phyloP scores from a whole-genome alignment of 2,329 filamentous ascomycete species.

The Microthyrium microscopicum region DNA sequence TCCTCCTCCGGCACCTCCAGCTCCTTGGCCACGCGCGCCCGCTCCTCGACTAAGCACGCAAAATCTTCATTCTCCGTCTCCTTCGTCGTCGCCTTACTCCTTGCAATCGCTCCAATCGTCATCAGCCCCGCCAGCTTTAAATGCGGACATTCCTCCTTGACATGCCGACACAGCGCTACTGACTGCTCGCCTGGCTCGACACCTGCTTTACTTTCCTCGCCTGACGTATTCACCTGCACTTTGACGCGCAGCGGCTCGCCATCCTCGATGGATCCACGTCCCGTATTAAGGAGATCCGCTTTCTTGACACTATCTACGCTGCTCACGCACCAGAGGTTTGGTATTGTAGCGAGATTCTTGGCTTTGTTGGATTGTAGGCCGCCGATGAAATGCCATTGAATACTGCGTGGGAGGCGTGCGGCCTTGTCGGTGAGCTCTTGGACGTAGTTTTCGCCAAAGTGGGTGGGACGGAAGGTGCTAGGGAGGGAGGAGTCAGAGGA shows the following conservation, averaged over 20 bases:
- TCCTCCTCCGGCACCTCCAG: slow-evolving; percentile 37
- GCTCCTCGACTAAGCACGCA: slow-evolving; percentile 45
- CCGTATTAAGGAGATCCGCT: slow-evolving; percentile 61
- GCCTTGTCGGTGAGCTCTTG: slow-evolving; percentile 76
- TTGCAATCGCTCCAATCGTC: slow-evolving; percentile 91
- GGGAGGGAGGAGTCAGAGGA: slow-evolving; percentile 20
- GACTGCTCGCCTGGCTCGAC: slow-evolving; percentile 49
- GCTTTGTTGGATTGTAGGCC: slow-evolving; percentile 89
- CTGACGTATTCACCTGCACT: slow-evolving; percentile 91
- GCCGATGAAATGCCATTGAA: slow-evolving; percentile 95
- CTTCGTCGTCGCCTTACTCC: slow-evolving; percentile 52
- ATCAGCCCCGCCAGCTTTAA: slow-evolving; percentile 70
- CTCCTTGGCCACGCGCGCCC: slow-evolving; percentile 51
- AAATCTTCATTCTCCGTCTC: slow-evolving; percentile 93
- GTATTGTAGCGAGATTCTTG: slow-evolving; percentile 65
- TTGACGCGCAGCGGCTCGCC: slow-evolving; percentile 48
- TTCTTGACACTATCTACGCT: slow-evolving; percentile 83
- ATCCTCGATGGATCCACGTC: slow-evolving; percentile 42
- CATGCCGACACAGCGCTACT: slow-evolving; percentile 48
- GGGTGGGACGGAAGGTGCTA: slow-evolving; percentile 43
- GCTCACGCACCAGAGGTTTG: slow-evolving; percentile 81
- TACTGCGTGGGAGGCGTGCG: slow-evolving; percentile 53
- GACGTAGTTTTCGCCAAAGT: slow-evolving; percentile 93
- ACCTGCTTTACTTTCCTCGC: slow-evolving; percentile 73
- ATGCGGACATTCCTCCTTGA: slow-evolving; percentile 54